phyloP scores from a whole-genome alignment of 2,329 filamentous ascomycete species.

The Sclerotinia trifoliorum region DNA sequence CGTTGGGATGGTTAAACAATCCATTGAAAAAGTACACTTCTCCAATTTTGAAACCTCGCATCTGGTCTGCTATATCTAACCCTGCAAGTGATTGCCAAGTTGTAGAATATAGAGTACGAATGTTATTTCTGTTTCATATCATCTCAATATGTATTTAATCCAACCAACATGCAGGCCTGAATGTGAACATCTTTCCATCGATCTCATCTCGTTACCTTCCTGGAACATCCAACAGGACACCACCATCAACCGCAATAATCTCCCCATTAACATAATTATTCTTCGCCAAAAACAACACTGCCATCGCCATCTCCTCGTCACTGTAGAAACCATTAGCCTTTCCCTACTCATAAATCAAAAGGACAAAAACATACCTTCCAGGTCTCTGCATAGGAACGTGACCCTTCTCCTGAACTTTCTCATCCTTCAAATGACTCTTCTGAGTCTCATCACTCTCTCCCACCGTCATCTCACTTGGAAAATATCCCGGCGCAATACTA shows the following conservation, averaged over 20 bases:
- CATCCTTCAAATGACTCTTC: conserved; percentile 49
- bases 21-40: no score
- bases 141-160: not conserved
- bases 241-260: conserved; percentile 51
- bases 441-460: conserved; percentile 48
- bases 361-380: conserved; percentile 38
- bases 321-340: conserved; percentile 26
- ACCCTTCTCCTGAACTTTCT: conserved; percentile 51
- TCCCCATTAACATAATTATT: conserved; percentile 44
- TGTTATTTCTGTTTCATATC: not conserved
- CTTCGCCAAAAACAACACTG: conserved; percentile 51
- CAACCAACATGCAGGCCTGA: no score
- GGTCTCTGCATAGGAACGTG: conserved; percentile 50
- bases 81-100: not conserved
- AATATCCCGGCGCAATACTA: conserved; percentile 54
- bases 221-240: conserved; percentile 44
- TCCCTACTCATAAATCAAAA: no score
- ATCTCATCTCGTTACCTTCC: conserved; percentile 24
- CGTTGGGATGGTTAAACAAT: no score
- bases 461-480: conserved; percentile 48
- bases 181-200: not conserved
- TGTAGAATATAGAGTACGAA: not conserved
- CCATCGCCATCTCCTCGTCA: conserved; percentile 53
- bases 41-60: no score
- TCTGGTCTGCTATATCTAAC: no score